These are phyloP conservation scores for Penicillium digitatum DNA, from an alignment of 2,329 filamentous ascomycete genomes.

Conservation along the genomic window DNA sequence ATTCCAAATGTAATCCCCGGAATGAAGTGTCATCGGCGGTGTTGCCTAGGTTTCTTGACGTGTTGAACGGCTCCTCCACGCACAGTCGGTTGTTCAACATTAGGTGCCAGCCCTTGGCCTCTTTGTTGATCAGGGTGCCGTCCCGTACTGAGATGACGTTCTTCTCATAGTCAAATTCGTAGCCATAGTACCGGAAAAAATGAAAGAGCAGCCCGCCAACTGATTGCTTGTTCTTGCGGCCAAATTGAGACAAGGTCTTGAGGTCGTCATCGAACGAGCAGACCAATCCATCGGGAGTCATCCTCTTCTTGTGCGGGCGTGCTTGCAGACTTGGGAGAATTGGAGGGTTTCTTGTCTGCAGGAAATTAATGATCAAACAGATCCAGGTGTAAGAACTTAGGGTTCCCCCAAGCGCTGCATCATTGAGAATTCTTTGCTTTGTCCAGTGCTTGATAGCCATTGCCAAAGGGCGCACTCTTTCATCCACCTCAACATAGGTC, in stretches of 20 bases:
- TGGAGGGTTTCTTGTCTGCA: conserved; percentile 80
- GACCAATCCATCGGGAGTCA: conserved; percentile 60
- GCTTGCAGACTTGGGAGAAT: conserved; percentile 84
- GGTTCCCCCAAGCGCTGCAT: conserved; percentile 93
- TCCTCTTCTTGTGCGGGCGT: conserved; percentile 58
- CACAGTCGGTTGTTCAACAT: conserved; percentile 78
- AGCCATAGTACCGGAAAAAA: conserved; percentile 92
- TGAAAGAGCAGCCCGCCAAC: conserved; percentile 84
- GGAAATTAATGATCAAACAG: conserved; percentile 93
- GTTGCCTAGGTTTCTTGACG: conserved; percentile 82
- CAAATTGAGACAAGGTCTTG: conserved; percentile 67
- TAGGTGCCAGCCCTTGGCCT: conserved; percentile 83
- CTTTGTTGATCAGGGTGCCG: conserved; percentile 72
- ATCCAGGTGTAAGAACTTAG: conserved; percentile 99
- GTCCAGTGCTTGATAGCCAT: conserved; percentile 99
- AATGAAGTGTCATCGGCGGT: conserved; percentile 95
- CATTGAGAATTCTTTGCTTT: conserved; percentile 84
- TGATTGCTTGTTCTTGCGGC: conserved; percentile 73
- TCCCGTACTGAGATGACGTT: conserved; percentile 78
- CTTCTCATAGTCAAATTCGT: conserved; percentile 87
- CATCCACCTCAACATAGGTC: conserved; percentile 90
- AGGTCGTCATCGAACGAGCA: conserved; percentile 86
- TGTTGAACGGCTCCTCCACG: conserved; percentile 96
- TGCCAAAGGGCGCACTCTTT: conserved; percentile 81
- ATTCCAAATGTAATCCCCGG: conserved; percentile 81